Percentiles rank a stretch among this genome's conserved stretches.
Conservation (phyloP, 2,329 filamentous ascomycete genomes). For the Colletotrichum ledebouriae region DNA sequence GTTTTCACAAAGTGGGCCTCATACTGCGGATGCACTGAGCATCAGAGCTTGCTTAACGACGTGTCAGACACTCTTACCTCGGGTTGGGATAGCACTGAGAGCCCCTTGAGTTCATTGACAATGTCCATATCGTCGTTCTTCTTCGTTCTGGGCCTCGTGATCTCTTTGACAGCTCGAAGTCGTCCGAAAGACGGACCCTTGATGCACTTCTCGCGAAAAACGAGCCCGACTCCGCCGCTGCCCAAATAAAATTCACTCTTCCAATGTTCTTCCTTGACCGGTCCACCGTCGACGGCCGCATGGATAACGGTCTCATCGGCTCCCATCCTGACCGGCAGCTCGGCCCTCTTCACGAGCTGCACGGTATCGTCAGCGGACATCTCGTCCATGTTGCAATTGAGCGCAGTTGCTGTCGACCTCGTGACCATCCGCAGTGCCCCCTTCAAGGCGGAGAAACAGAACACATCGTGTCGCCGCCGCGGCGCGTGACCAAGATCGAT, state of each 20-base stretch:
- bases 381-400: constrained; percentile 1
- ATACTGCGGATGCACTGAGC: neutral
- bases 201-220: constrained; percentile 26
- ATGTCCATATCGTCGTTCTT: constrained; percentile 9
- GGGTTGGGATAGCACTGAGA: neutral
- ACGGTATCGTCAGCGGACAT: constrained; percentile 13
- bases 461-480: constrained; percentile 5
- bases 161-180: constrained; percentile 19
- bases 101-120: constrained; percentile 9
- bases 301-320: constrained; percentile 27
- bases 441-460: constrained; percentile 1
- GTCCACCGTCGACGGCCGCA: constrained; percentile 6
- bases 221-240: constrained; percentile 20
- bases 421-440: neutral
- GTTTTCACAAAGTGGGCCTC: constrained; percentile 19
- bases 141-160: neutral
- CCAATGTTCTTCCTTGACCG: constrained; percentile 15
- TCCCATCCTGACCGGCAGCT: constrained; percentile 17
- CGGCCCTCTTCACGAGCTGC: constrained; percentile 21
- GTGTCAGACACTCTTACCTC: neutral
- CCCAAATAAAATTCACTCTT: constrained; percentile 24
- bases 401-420: neutral
- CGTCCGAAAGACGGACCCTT: constrained; percentile 5
- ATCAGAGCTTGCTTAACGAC: neutral
- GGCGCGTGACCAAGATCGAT: neutral